Evolutionary conservation across 139 green algal genomes (phyloP).

Genomic region (Coelastrella sp.): DNA sequence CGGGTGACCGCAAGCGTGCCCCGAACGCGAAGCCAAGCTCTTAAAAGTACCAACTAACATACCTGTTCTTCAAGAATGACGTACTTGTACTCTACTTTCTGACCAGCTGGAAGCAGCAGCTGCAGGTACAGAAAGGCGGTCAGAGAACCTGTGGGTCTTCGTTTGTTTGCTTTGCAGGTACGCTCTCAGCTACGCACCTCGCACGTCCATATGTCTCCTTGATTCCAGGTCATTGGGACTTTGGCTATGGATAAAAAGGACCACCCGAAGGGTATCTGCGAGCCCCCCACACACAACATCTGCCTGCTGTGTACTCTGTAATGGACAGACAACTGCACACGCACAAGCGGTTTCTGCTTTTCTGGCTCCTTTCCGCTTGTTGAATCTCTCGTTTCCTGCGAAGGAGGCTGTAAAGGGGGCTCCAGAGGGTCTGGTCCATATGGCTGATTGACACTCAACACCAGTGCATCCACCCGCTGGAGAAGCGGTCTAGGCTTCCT

Average conservation of each 20-base stretch:
- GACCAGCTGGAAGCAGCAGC: slow-evolving; percentile 84
- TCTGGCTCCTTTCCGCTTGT: slow-evolving; percentile 50
- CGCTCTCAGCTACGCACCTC: slow-evolving; percentile 69
- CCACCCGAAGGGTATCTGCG: slow-evolving; percentile 88
- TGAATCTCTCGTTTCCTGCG: neutral
- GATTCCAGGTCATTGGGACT: slow-evolving; percentile 91
- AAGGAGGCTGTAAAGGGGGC: slow-evolving; percentile 37
- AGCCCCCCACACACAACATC: slow-evolving; percentile 92
- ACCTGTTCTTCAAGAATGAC: slow-evolving; percentile 95
- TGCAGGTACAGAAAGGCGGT: slow-evolving; percentile 50
- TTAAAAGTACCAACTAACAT: neutral
- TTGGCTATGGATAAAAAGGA: slow-evolving; percentile 94
- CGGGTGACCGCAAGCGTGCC: neutral
- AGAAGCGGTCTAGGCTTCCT: slow-evolving; percentile 8
- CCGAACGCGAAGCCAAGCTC: neutral
- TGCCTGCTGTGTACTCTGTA: slow-evolving; percentile 91
- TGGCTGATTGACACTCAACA: slow-evolving; percentile 38
- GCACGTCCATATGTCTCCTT: slow-evolving; percentile 84
- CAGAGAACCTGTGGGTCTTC: neutral
- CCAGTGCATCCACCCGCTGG: slow-evolving; percentile 7
- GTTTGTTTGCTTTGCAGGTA: neutral
- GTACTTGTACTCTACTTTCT: slow-evolving; percentile 95
- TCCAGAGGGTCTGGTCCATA: slow-evolving; percentile 33
- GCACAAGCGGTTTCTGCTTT: slow-evolving; percentile 67
- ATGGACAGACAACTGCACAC: slow-evolving; percentile 80